Conservation (phyloP, 2,329 filamentous ascomycete species). For the Fusarium proliferatum region DNA sequence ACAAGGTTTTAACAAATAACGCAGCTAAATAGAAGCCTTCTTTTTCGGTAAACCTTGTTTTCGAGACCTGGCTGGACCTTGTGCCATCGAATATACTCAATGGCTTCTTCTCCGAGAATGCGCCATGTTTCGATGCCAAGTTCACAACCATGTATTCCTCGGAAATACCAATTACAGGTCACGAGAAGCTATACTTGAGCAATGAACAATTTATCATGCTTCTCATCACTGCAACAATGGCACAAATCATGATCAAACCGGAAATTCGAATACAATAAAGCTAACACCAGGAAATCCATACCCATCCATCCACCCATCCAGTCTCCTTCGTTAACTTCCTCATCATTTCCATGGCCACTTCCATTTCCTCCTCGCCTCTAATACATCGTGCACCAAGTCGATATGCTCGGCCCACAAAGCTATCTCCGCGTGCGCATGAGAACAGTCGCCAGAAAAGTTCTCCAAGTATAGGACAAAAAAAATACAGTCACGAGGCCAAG, state of each 20-base stretch:
- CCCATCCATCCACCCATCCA: slow-evolving; percentile 25
- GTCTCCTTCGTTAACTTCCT: slow-evolving; percentile 16
- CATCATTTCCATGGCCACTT: slow-evolving; percentile 19
- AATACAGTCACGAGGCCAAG: slow-evolving; percentile 14
- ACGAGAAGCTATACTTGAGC: too few relatives aligned
- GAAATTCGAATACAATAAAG: slow-evolving; percentile 34
- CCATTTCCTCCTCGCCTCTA: slow-evolving; percentile 12
- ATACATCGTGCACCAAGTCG: slow-evolving; percentile 26
- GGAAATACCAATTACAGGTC: neutral
- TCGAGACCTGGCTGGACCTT: too few relatives aligned
- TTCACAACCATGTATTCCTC: neutral
- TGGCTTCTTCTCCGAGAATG: neutral
- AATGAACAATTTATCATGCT: neutral
- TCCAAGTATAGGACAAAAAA: slow-evolving; percentile 23
- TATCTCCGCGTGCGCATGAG: slow-evolving; percentile 23
- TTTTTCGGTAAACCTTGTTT: too few relatives aligned
- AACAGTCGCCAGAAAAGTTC: slow-evolving; percentile 31
- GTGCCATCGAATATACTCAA: neutral
- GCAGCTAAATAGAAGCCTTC: neutral
- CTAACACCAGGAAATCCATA: slow-evolving; percentile 41
- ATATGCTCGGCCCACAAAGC: slow-evolving; percentile 27
- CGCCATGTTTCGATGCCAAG: neutral
- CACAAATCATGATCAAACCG: slow-evolving; percentile 15
- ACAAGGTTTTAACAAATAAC: too few relatives aligned
- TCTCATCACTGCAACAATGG: neutral